Conservation (phyloP, 2,329 filamentous ascomycete species). For the Neophaeococcomyces aloes region DNA sequence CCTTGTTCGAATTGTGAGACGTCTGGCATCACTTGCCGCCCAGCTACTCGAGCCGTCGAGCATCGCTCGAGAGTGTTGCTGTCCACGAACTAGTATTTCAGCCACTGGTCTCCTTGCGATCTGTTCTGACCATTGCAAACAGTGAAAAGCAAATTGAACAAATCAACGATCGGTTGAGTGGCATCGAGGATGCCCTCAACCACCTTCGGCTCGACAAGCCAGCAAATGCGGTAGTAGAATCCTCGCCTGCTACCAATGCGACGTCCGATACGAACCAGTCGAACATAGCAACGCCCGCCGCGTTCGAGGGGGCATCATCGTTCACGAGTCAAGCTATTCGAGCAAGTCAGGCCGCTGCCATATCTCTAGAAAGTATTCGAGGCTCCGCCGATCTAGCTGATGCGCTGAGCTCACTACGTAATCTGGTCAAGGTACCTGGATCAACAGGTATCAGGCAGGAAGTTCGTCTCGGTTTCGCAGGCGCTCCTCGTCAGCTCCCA, state of each 20-base stretch:
- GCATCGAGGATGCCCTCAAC: conserved; percentile 37
- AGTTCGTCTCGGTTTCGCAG: background rate
- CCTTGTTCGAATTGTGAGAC: conserved; percentile 34
- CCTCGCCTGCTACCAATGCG: background rate
- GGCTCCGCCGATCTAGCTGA: conserved; percentile 2
- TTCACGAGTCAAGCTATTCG: conserved; percentile 5
- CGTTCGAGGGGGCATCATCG: conserved; percentile 8
- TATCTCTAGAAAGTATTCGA: background rate
- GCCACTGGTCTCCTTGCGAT: background rate
- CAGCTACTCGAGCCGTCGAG: conserved; percentile 29
- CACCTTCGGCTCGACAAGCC: background rate
- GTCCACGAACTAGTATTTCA: conserved; percentile 33
- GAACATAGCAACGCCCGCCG: background rate
- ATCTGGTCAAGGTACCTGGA: background rate
- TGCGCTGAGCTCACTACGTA: conserved; percentile 2
- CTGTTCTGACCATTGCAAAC: too few species aligned
- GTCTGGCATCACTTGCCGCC: conserved; percentile 29
- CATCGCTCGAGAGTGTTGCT: conserved; percentile 32
- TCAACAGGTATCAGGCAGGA: background rate
- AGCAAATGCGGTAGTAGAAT: background rate
- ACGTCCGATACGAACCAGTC: background rate
- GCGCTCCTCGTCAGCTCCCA: background rate
- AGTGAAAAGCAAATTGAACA: conserved; percentile 22
- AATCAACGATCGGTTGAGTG: conserved; percentile 40
- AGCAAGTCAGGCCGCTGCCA: conserved; percentile 4